Base-by-base conservation (phyloP, 1,139 yeast species). In the Entelexis paramagnoliae region DNA sequence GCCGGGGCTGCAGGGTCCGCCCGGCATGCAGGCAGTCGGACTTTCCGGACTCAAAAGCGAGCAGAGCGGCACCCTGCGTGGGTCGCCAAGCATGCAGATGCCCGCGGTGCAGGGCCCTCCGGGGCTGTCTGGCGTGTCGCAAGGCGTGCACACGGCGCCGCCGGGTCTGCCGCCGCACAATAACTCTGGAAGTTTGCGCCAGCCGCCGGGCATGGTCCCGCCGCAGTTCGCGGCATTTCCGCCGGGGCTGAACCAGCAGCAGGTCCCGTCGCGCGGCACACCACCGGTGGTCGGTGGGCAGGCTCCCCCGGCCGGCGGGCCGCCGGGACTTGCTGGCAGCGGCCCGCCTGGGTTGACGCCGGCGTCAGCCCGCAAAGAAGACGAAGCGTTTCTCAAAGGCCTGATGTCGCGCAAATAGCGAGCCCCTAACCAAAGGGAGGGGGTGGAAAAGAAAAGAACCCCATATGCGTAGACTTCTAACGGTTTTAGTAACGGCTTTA, bases 361-460 rank as follows among this genome's bases (percentile, higher is more conserved):
- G 38, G 39, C 39, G 38, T 33, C 48, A 28, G 41, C 35, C 9
- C 45, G 47, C 19, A 45, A 34, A 17, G 60, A 56, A 19, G 62
- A 64, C 53, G 66, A 64, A 50, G 56, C 59, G 11, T 64, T 64
- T 46, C 63, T 64, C 51, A 58, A 58, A 58, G 63, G 66, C 39
- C 52, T 64, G 22, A 54, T 64, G 40, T 59, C 60, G 46, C 63
- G 62, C 48, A 48, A 59, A 40, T 47, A 50, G 19, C 17, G 17
- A 7, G 32, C 42, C 40, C 24, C 24, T 4, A 22, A 22, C 24
- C 24, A 4, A 22, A 6, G 6, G 6, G n/a, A n/a, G n/a, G n/a
- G n/a, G n/a, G n/a, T n/a, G n/a, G n/a, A n/a, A n/a, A n/a, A n/a
- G n/a, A n/a, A n/a, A n/a, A n/a, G n/a, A n/a, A n/a, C n/a, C n/a